Conservation (phyloP, 2,329 filamentous ascomycete genomes). For the Beauveria pseudobassiana region DNA sequence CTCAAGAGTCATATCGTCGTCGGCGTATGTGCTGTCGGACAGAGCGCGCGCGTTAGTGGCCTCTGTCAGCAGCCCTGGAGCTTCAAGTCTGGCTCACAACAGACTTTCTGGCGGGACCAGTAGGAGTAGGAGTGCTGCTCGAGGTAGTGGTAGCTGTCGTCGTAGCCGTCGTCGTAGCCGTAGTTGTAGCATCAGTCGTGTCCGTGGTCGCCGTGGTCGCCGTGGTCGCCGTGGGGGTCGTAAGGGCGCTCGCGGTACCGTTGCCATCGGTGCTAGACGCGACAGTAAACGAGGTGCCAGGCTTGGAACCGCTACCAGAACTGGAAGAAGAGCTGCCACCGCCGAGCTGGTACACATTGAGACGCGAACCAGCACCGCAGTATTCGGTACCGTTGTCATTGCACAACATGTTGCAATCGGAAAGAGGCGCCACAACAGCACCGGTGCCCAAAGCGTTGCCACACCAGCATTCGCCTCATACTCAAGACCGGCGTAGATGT, state of each 20-base stretch:
- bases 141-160: constrained; percentile 10
- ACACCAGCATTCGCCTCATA: constrained; percentile 35
- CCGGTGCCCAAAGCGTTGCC: constrained; percentile 23
- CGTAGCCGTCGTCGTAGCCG: constrained; percentile 10
- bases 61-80: constrained; percentile 33
- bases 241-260: not conserved
- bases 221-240: not conserved
- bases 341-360: constrained; percentile 28
- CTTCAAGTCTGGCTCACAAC: constrained; percentile 20
- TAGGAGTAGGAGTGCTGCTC: constrained; percentile 15
- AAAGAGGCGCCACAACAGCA: constrained; percentile 21
- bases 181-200: constrained; percentile 12
- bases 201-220: too few species aligned
- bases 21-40: constrained; percentile 19
- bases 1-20: constrained; percentile 29
- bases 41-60: constrained; percentile 25
- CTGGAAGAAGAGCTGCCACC: not conserved
- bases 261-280: not conserved
- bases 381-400: constrained; percentile 29
- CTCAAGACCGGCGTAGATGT: constrained; percentile 28
- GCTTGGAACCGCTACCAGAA: constrained; percentile 18
- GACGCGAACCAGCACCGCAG: constrained; percentile 26
- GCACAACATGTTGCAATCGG: constrained; percentile 29
- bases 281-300: constrained; percentile 25
- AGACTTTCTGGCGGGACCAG: constrained; percentile 19